Percentiles rank a stretch among this genome's conserved stretches.
phyloP scores from a whole-genome alignment of 371 early-diverging fungal species.

The Quaeritorhiza haematococci region DNA sequence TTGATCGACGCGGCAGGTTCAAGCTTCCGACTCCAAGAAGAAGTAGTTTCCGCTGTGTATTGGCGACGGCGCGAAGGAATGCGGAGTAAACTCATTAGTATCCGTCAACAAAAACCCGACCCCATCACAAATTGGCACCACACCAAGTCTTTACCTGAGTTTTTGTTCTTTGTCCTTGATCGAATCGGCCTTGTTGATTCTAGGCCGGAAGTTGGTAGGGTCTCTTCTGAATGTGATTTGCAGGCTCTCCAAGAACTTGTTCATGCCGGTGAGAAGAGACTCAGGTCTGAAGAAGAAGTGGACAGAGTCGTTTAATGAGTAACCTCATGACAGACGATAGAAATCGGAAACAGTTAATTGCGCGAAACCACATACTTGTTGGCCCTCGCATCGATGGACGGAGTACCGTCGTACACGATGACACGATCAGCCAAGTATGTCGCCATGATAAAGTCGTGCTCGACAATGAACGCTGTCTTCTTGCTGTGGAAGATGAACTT shows the following conservation, averaged over 20 bases:
- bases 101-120: too few species aligned
- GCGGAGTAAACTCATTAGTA: too few species aligned
- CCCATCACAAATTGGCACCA: slow-evolving; percentile 80
- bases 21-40: slow-evolving; percentile 1
- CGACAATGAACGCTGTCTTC: slow-evolving; percentile 99
- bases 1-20: too few species aligned
- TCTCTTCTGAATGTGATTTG: slow-evolving; percentile 99
- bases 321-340: background rate
- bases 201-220: slow-evolving; percentile 96
- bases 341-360: background rate
- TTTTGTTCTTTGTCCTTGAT: slow-evolving; percentile 99
- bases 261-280: slow-evolving; percentile 94
- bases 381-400: slow-evolving; percentile 86
- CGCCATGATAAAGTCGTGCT: slow-evolving; percentile 99
- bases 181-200: slow-evolving; percentile 98
- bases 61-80: too few species aligned
- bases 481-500: slow-evolving; percentile 94
- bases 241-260: slow-evolving; percentile 92
- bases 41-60: background rate
- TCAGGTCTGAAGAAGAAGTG: slow-evolving; percentile 61
- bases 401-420: slow-evolving; percentile 95
- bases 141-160: slow-evolving; percentile 89
- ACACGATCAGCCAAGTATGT: slow-evolving; percentile 99
- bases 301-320: background rate
- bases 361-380: slow-evolving; percentile 31